Evolutionary conservation across 2,329 filamentous ascomycete genomes (phyloP).

Genomic region (Aspergillus fijiensis): DNA sequence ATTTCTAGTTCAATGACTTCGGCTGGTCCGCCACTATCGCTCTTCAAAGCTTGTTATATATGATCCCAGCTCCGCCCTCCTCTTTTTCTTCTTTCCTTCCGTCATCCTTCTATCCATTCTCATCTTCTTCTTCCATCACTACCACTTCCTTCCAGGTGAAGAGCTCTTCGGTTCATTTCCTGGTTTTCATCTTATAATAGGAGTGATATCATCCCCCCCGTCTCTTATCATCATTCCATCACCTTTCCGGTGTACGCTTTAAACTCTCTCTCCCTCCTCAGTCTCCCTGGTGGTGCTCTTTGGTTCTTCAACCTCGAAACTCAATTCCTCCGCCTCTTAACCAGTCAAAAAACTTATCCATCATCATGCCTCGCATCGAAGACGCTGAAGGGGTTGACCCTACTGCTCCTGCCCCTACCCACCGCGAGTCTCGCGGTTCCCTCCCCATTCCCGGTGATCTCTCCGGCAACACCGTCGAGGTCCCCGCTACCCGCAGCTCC

Average conservation of each 20-base stretch:
- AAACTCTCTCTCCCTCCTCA: slow-evolving; percentile 3
- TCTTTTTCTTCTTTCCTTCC: slow-evolving; percentile 9
- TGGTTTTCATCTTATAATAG: slow-evolving; percentile 5
- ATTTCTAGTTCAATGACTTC: not conserved
- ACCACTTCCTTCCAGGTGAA: not conserved
- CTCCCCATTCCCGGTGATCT: slow-evolving; percentile 46
- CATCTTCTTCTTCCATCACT: not conserved
- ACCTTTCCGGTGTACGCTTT: slow-evolving; percentile 1
- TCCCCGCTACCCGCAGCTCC: slow-evolving; percentile 67
- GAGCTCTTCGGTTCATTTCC: not conserved
- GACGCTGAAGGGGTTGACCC: slow-evolving; percentile 55
- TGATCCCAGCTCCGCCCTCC: slow-evolving; percentile 1
- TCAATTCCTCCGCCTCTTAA: slow-evolving; percentile 1
- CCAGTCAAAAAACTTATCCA: slow-evolving; percentile 13
- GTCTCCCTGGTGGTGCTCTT: not conserved
- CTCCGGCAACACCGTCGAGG: slow-evolving; percentile 59
- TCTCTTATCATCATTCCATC: not conserved
- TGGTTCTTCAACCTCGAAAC: not conserved
- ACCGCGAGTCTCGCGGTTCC: slow-evolving; percentile 29
- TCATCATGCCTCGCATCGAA: slow-evolving; percentile 61
- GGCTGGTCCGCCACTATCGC: slow-evolving; percentile 16
- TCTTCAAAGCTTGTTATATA: slow-evolving; percentile 6
- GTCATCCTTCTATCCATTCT: slow-evolving; percentile 9
- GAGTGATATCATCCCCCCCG: slow-evolving; percentile 18
- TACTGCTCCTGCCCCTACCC: slow-evolving; percentile 25